Base-by-base conservation (phyloP, 257 asterid species). In the Agastache rugosa region DNA sequence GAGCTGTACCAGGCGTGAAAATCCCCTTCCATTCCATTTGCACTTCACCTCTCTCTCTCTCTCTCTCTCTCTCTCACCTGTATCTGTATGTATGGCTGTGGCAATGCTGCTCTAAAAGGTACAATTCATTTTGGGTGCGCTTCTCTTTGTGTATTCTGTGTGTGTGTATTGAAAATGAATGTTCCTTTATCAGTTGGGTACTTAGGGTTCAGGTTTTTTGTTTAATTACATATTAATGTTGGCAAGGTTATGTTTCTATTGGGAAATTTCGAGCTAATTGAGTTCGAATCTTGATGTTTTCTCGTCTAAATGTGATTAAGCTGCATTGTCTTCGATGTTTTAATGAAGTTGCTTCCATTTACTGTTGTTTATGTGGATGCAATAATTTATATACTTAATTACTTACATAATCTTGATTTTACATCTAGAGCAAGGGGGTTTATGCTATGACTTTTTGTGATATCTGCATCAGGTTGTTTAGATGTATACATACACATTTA, bases 31-130 rank as follows among this genome's bases (percentile, higher is more conserved):
- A 0, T 89, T 82, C 4, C 59, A 53, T 3, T 14, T 11, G 83
- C 89, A 81, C 17, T 12, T 29, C 19, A 8, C 16, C 70, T 59
- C 91, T 88, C 85, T 48, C 80, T 81, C 78, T 83, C 95, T 80
- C 88, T 86, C 72, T 86, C 87, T 84, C 69, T 86, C 29, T 35
- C 48, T 62, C 90, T 87, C 82, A n/a, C n/a, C n/a, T n/a, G n/a
- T n/a, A n/a, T n/a, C n/a, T 83, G 84, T 77, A 89, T 73, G 77
- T 89, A 90, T 79, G 91, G 93, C 56, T 94, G 91, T 68, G 88
- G 96, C 69, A 89, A 84, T 72, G 83, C 94, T 72, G 96, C 87
- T 85, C 93, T 86, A 54, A 63, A 77, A 88, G 97, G 97, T 93
- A 83, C 79, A 14, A 31, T 61, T 75, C 55, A 5, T 37, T n/a